These are phyloP conservation scores for Diplosphaera chodatii DNA, from an alignment of 139 green algal genomes.

Conservation along the genomic window DNA sequence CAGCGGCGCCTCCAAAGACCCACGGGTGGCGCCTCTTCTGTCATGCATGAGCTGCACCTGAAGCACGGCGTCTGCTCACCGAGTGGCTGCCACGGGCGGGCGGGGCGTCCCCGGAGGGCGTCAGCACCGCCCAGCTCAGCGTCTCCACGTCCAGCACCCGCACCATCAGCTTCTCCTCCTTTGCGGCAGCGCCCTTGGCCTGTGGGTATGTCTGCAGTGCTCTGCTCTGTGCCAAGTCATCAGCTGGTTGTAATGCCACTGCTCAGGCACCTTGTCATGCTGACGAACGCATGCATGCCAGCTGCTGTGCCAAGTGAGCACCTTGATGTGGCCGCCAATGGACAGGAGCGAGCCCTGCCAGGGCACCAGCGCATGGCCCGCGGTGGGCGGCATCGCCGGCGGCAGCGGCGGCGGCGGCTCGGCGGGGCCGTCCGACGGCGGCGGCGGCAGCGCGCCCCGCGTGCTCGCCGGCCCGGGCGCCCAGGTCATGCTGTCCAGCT, in stretches of 20 bases:
- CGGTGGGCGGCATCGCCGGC: slow-evolving; percentile 36
- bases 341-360: slow-evolving; percentile 59
- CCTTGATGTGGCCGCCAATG: slow-evolving; percentile 79
- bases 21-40: too few species aligned
- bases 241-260: too few species aligned
- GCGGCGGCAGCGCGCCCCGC: slow-evolving; percentile 1
- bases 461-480: slow-evolving; percentile 3
- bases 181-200: too few species aligned
- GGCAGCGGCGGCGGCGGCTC: not conserved
- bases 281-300: too few species aligned
- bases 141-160: slow-evolving; percentile 54
- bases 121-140: slow-evolving; percentile 41
- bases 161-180: slow-evolving; percentile 39
- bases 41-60: too few species aligned
- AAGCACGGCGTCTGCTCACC: too few species aligned
- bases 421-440: not conserved
- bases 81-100: slow-evolving; percentile 68
- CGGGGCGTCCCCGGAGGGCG: slow-evolving; percentile 27
- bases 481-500: slow-evolving; percentile 72
- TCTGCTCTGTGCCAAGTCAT: too few species aligned
- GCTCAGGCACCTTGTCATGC: too few species aligned
- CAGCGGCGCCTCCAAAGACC: too few species aligned
- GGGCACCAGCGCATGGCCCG: slow-evolving; percentile 46
- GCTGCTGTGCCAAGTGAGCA: slow-evolving; percentile 10
- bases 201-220: not conserved